Conservation (phyloP, 2,329 filamentous ascomycete genomes). For the Leptographium lundbergii region DNA sequence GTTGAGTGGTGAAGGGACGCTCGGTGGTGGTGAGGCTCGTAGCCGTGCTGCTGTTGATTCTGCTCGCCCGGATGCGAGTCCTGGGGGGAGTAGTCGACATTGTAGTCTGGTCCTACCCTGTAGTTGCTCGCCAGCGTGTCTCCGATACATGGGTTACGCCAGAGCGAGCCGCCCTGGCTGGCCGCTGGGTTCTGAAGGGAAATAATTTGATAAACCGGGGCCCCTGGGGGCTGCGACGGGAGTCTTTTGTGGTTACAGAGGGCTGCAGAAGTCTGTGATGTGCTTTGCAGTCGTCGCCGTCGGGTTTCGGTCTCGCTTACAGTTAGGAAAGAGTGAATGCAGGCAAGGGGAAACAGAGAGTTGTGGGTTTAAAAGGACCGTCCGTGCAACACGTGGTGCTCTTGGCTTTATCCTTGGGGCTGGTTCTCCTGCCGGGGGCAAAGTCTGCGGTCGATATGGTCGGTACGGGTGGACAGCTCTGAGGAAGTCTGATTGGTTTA, state of each 20-base stretch:
- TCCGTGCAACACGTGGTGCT: background rate
- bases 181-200: constrained; percentile 50
- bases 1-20: constrained; percentile 35
- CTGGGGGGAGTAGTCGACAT: constrained; percentile 63
- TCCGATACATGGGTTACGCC: constrained; percentile 61
- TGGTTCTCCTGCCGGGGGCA: too few relatives aligned
- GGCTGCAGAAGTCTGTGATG: background rate
- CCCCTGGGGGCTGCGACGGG: constrained; percentile 40
- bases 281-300: background rate
- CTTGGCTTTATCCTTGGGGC: background rate
- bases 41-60: constrained; percentile 32
- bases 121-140: constrained; percentile 64
- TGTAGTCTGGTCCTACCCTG: constrained; percentile 56
- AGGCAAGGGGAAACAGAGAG: background rate
- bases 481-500: too few relatives aligned
- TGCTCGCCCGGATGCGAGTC: constrained; percentile 52
- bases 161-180: constrained; percentile 67
- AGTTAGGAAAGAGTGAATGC: background rate
- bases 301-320: background rate
- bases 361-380: background rate
- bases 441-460: too few relatives aligned
- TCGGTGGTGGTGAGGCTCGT: constrained; percentile 24
- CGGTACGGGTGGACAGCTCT: too few relatives aligned
- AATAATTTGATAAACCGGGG: constrained; percentile 41
- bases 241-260: constrained; percentile 9